phyloP scores from a whole-genome alignment of 2,329 filamentous ascomycete species.

The Pseudogymnoascus sp. region DNA sequence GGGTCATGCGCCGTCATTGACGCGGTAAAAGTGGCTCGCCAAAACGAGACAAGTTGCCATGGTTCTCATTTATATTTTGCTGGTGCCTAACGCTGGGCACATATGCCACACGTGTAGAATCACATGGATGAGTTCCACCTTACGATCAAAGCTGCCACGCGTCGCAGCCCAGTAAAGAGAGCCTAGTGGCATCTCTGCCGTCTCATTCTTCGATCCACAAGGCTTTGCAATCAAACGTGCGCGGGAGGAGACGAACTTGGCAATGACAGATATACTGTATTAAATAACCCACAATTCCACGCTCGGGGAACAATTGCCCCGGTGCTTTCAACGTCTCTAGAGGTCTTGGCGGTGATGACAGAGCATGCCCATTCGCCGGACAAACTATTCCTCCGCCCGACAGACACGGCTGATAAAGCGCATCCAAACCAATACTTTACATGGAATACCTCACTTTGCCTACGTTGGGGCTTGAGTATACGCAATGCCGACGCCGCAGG shows the following conservation, averaged over 20 bases:
- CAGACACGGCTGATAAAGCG: not conserved
- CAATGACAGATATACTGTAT: not conserved
- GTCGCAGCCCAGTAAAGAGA: not conserved
- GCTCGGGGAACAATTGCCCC: not conserved
- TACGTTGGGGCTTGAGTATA: not conserved
- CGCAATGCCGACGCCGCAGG: not conserved
- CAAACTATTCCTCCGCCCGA: not conserved
- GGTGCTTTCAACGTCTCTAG: not conserved
- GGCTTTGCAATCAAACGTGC: not conserved
- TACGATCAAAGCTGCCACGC: not conserved
- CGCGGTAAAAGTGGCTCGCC: not conserved
- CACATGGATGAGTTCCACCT: not conserved
- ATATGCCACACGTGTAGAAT: not conserved
- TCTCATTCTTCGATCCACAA: not conserved
- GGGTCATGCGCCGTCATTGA: not conserved
- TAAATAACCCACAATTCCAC: not conserved
- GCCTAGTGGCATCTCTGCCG: not conserved
- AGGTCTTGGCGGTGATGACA: not conserved
- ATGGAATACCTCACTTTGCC: not conserved
- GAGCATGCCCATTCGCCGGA: not conserved
- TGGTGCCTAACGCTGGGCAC: not conserved
- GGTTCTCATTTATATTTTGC: not conserved
- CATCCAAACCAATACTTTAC: not conserved
- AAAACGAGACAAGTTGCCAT: not conserved
- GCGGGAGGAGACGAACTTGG: not conserved